A percentile compares a stretch with the other conserved stretches of the same genome.
These are phyloP conservation scores for Miamiensis avidus DNA, from an alignment of 169 alveolate species.

Conservation along the genomic window DNA sequence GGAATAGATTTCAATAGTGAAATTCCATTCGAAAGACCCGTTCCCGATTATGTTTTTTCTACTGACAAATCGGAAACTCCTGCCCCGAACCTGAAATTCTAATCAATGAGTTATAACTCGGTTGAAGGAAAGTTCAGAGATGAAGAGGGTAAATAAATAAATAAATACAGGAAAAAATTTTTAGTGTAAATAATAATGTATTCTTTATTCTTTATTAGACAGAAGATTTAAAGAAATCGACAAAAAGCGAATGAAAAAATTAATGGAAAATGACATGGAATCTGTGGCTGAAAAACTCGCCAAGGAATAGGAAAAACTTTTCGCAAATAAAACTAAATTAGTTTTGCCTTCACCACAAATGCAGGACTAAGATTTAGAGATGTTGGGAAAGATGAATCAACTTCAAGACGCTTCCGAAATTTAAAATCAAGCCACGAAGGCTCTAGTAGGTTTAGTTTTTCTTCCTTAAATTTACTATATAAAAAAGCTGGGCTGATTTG, in stretches of 20 bases:
- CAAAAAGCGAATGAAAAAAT: slow-evolving; percentile 89
- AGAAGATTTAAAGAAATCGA: slow-evolving; percentile 89
- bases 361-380: slow-evolving; percentile 72
- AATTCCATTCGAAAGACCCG: slow-evolving; percentile 94
- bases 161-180: too few relatives aligned
- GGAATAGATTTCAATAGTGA: slow-evolving; percentile 95
- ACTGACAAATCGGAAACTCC: slow-evolving; percentile 85
- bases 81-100: slow-evolving; percentile 79
- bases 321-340: slow-evolving; percentile 55
- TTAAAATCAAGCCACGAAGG: slow-evolving; percentile 56
- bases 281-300: slow-evolving; percentile 89
- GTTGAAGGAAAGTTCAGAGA: slow-evolving; percentile 92
- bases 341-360: slow-evolving; percentile 84
- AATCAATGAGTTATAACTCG: slow-evolving; percentile 75
- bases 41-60: slow-evolving; percentile 94
- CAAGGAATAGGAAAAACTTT: slow-evolving; percentile 69
- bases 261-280: slow-evolving; percentile 92
- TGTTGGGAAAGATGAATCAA: slow-evolving; percentile 40
- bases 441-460: slow-evolving; percentile 36
- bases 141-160: too few relatives aligned
- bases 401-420: slow-evolving; percentile 19
- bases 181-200: too few relatives aligned
- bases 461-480: not conserved
- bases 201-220: too few relatives aligned
- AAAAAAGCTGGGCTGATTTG: not conserved